Conservation (phyloP, 1,284 basidiomycete species). For the Singerocomus inundabilis region DNA sequence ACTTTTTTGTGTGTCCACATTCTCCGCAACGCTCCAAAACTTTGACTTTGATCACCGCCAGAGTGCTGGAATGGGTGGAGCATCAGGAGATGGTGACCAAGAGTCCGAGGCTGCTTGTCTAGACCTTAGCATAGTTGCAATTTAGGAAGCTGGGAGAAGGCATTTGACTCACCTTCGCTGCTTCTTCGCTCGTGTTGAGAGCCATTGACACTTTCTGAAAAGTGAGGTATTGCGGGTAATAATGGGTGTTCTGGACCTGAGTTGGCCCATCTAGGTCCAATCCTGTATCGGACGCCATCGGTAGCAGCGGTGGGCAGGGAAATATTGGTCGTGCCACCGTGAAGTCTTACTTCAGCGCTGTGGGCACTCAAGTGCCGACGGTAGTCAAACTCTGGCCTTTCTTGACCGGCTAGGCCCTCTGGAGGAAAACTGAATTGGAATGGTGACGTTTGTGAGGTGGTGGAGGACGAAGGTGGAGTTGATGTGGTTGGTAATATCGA, state of each 20-base stretch:
- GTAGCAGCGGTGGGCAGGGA: constrained; percentile 49
- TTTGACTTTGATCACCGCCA: too few species aligned
- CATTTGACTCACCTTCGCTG: constrained; percentile 52
- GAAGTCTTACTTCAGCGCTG: constrained; percentile 60
- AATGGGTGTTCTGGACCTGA: constrained; percentile 50
- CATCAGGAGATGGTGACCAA: too few species aligned
- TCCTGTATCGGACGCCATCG: constrained; percentile 60
- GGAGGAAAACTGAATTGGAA: constrained; percentile 62
- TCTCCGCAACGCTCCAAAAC: too few species aligned
- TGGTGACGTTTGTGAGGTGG: constrained; percentile 59
- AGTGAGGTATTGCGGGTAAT: constrained; percentile 48
- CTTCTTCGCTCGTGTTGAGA: constrained; percentile 54
- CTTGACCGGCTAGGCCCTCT: constrained; percentile 49
- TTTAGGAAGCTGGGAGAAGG: constrained; percentile 41
- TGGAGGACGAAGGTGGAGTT: constrained; percentile 64
- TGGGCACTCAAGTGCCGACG: constrained; percentile 53
- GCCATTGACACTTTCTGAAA: constrained; percentile 50
- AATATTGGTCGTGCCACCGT: constrained; percentile 70
- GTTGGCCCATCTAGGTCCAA: constrained; percentile 48
- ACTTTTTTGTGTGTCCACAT: too few species aligned
- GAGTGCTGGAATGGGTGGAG: too few species aligned
- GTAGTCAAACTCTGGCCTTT: constrained; percentile 63
- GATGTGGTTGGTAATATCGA: constrained; percentile 70
- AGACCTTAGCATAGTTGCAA: too few species aligned
- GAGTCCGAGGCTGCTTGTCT: too few species aligned